Percentiles rank a stretch among this genome's conserved stretches.
Conservation (phyloP, 2,329 filamentous ascomycete species). For the Tricladium varicosporioides region DNA sequence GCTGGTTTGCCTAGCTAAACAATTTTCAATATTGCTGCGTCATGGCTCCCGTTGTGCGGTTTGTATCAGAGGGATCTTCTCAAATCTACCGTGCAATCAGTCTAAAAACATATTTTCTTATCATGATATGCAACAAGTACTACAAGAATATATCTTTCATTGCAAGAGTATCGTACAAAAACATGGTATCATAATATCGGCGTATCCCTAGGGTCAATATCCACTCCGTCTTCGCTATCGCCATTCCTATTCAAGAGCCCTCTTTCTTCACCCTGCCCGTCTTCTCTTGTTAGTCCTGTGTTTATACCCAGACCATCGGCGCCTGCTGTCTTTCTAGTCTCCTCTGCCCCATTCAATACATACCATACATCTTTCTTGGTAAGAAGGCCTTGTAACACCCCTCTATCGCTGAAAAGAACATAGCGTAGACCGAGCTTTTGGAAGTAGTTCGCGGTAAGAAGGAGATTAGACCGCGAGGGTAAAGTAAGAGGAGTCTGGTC, state of each 20-base stretch:
- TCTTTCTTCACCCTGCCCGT: slow-evolving; percentile 41
- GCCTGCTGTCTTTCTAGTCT: slow-evolving; percentile 45
- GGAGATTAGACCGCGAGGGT: slow-evolving; percentile 70
- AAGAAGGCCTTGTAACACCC: slow-evolving; percentile 77
- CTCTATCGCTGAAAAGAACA: slow-evolving; percentile 81
- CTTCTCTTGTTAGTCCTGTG: slow-evolving; percentile 40
- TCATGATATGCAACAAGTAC: too few relatives aligned
- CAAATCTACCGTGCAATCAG: too few relatives aligned
- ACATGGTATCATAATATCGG: slow-evolving; percentile 27
- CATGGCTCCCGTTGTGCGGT: too few relatives aligned
- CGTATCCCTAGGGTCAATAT: slow-evolving; percentile 22
- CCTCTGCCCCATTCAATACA: slow-evolving; percentile 76
- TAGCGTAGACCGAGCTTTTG: slow-evolving; percentile 91
- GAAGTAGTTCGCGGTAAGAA: slow-evolving; percentile 89
- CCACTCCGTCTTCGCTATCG: slow-evolving; percentile 23
- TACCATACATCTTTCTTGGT: slow-evolving; percentile 99
- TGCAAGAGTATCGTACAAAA: too few relatives aligned
- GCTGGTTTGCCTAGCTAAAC: too few relatives aligned
- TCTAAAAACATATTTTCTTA: too few relatives aligned
- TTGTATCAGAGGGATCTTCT: too few relatives aligned
- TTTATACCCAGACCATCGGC: slow-evolving; percentile 36
- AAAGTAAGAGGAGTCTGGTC: slow-evolving; percentile 96
- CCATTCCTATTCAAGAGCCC: slow-evolving; percentile 41
- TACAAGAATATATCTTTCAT: too few relatives aligned
- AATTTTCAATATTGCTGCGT: too few relatives aligned